phyloP scores from a whole-genome alignment of 2,329 filamentous ascomycete genomes.

The Cordyceps militaris region DNA sequence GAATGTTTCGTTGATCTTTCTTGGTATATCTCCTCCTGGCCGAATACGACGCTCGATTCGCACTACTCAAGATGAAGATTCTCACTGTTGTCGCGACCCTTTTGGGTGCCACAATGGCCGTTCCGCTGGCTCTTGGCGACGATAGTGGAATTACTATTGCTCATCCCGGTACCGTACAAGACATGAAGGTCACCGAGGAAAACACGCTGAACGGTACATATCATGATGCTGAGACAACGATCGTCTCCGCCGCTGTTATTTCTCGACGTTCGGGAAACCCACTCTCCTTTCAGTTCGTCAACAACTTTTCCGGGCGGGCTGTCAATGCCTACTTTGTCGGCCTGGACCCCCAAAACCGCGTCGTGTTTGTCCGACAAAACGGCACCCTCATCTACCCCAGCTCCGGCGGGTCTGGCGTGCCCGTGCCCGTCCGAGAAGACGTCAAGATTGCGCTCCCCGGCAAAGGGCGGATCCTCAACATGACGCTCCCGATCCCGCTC shows the following conservation, averaged over 20 bases:
- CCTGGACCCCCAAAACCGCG: constrained; percentile 29
- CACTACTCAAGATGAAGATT: constrained; percentile 9
- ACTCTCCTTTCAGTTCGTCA: constrained; percentile 31
- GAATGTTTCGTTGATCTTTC: background rate
- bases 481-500: constrained; percentile 35
- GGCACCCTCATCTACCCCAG: constrained; percentile 37
- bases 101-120: constrained; percentile 15
- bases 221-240: constrained; percentile 13
- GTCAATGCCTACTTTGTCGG: constrained; percentile 42
- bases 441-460: constrained; percentile 37
- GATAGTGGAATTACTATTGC: constrained; percentile 30
- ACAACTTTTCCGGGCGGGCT: constrained; percentile 32
- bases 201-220: constrained; percentile 35
- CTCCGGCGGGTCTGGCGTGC: constrained; percentile 27
- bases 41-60: background rate
- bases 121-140: constrained; percentile 9
- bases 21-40: background rate
- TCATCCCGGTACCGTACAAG: constrained; percentile 23
- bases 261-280: constrained; percentile 1
- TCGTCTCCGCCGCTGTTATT: constrained; percentile 2
- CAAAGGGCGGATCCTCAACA: constrained; percentile 28
- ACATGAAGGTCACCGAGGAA: constrained; percentile 30
- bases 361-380: constrained; percentile 37
- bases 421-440: constrained; percentile 30
- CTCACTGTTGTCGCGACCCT: constrained; percentile 14